phyloP scores from a whole-genome alignment of 2,329 filamentous ascomycete genomes.

The Lanzia echinophila region DNA sequence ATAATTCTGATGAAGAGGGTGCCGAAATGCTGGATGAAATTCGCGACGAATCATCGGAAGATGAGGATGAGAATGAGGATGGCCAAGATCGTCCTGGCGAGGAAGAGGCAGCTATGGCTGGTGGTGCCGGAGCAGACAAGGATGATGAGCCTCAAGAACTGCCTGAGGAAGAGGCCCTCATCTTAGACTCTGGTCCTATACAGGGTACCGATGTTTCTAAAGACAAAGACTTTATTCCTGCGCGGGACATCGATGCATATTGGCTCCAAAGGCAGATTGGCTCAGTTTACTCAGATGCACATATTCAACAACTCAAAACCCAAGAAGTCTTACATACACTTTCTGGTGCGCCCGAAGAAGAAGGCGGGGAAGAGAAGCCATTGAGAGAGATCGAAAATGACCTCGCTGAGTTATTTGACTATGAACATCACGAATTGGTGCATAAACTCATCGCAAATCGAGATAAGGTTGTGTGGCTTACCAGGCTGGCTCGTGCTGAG shows the following conservation, averaged over 20 bases:
- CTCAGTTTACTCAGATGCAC: constrained; percentile 79
- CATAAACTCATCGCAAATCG: constrained; percentile 85
- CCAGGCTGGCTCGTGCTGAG: constrained; percentile 74
- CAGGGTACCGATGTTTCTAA: constrained; percentile 38
- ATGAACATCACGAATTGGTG: constrained; percentile 89
- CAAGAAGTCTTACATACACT: constrained; percentile 76
- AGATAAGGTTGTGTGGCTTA: constrained; percentile 94
- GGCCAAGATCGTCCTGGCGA: constrained; percentile 51
- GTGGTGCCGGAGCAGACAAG: constrained; percentile 41
- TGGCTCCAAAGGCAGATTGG: constrained; percentile 95
- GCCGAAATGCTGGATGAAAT: constrained; percentile 76
- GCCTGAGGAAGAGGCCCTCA: constrained; percentile 66
- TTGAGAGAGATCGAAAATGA: constrained; percentile 96
- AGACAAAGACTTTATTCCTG: constrained; percentile 58
- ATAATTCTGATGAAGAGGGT: constrained; percentile 76
- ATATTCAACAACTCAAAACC: constrained; percentile 90
- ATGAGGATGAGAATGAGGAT: constrained; percentile 67
- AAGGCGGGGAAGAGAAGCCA: constrained; percentile 75
- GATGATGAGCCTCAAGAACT: constrained; percentile 44
- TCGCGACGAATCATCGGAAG: constrained; percentile 78
- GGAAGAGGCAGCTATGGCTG: constrained; percentile 43
- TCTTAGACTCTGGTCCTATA: constrained; percentile 64
- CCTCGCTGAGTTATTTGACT: constrained; percentile 96
- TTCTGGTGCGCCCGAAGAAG: constrained; percentile 65
- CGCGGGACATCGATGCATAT: constrained; percentile 91